Evolutionary conservation across 305 asterid species (phyloP), one percentile per base, ranked within the genome.

Genomic region (Plantago coronopus): DNA sequence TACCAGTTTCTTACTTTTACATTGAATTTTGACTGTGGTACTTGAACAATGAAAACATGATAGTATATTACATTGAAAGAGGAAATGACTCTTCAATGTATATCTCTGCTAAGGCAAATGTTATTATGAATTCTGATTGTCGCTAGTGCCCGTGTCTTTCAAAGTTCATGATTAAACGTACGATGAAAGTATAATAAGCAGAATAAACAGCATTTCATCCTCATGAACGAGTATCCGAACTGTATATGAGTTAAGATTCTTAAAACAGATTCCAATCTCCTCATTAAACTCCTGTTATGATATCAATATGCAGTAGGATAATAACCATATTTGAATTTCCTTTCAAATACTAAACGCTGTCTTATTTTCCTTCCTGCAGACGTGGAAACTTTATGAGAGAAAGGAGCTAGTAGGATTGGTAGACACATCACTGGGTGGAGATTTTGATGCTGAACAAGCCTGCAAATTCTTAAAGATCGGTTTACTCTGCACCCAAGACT

Each of bases 401-500:
- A 75, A 64, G 48, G 88, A 83, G 72, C 83, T 89, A 7, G 85
- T 87, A 11, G 54, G 58, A 29, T 78, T 89, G 11, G 85, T 89
- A 53, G 99, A 89, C 79, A 78, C 78, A 6, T 70, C 83, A 1
- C 62, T 93, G 38, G 37, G 78, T 0, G 96, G 96, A 43, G 76
- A 79, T 68, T 89, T 83, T 54, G 99, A 93, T 57, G 88, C 79
- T 0, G 95, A 93, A 71, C 83, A 79, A 64, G 97, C 97, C 2
- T 89, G 97, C 77, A 85, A 65, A 69, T 78, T 76, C 82, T 74
- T 93, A 20, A 87, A 89, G 74, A 79, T 89, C 7, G 97, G 94
- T 23, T 81, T 93, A 51, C 95, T 93, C 46, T 93, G 97, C 77
- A 85, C 96, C 34, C 99, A 93, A 69, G 97, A 93, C 66, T 40